Conservation (phyloP, 495 filamentous ascomycete species). For the Pseudevernia furfuracea region DNA sequence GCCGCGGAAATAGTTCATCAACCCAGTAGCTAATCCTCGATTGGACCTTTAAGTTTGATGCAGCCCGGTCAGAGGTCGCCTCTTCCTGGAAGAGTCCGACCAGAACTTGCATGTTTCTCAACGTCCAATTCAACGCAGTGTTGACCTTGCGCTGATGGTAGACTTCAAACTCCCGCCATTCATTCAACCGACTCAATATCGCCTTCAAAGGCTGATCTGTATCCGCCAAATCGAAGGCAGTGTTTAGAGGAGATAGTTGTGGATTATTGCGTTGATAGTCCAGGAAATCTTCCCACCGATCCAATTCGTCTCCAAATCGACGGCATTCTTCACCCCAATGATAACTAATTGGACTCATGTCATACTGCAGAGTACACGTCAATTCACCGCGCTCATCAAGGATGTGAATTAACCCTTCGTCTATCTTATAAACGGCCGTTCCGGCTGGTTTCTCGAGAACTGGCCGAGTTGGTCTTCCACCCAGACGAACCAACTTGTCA, state of each 20-base stretch:
- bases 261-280: neutral
- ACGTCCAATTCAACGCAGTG: neutral
- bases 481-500: neutral
- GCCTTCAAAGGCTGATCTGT: neutral
- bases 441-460: neutral
- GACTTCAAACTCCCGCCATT: conserved; percentile 6
- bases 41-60: no score
- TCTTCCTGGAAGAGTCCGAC: neutral
- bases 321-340: neutral
- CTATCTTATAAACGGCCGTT: neutral
- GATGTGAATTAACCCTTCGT: neutral
- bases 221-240: neutral
- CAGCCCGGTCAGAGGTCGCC: no score
- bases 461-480: neutral
- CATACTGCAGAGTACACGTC: neutral
- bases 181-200: neutral
- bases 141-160: neutral
- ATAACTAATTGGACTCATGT: neutral
- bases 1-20: no score
- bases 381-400: neutral
- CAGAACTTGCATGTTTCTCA: neutral
- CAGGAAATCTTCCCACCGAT: conserved; percentile 2
- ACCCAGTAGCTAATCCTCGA: no score
- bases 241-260: neutral
- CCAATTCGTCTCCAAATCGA: neutral